A percentile compares a stretch with the other conserved stretches of the same genome.
Evolutionary conservation across 305 asterid species (phyloP).

Genomic region (Fraxinus ornus): DNA sequence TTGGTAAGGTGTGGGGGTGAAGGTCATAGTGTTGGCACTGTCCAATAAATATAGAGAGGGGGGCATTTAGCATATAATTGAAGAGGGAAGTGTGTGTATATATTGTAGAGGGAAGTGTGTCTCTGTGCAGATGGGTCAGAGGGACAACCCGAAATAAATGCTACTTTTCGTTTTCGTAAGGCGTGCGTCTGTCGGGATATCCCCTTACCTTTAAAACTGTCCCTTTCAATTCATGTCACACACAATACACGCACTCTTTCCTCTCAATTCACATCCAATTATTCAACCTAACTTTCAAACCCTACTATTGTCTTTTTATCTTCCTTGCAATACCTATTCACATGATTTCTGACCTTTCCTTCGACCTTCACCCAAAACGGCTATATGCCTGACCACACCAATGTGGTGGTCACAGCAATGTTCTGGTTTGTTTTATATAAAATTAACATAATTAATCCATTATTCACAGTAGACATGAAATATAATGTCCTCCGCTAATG

Average conservation of each 20-base stretch:
- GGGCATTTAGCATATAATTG: slow-evolving; percentile 9
- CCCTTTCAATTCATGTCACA: slow-evolving; percentile 51
- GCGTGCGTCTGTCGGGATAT: slow-evolving; percentile 86
- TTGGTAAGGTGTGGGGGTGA: no score
- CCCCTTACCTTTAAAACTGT: slow-evolving; percentile 61
- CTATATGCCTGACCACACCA: not conserved
- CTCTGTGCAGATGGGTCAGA: slow-evolving; percentile 39
- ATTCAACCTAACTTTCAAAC: not conserved
- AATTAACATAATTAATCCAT: no score
- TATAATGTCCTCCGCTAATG: no score
- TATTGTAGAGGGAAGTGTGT: not conserved
- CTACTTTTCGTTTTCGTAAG: slow-evolving; percentile 48
- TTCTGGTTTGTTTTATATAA: no score
- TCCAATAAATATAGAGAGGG: slow-evolving; percentile 54
- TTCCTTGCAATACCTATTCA: not conserved
- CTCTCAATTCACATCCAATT: not conserved
- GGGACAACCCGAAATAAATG: slow-evolving; percentile 99
- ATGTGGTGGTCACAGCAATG: no score
- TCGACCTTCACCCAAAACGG: not conserved
- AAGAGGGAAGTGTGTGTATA: not conserved
- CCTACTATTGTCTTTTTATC: not conserved
- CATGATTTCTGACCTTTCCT: slow-evolving; percentile 1
- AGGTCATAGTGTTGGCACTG: slow-evolving; percentile 62
- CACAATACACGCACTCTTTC: not conserved
- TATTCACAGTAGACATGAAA: no score